Evolutionary conservation across 2,329 filamentous ascomycete genomes (phyloP).

Genomic region (Nemania sp.): DNA sequence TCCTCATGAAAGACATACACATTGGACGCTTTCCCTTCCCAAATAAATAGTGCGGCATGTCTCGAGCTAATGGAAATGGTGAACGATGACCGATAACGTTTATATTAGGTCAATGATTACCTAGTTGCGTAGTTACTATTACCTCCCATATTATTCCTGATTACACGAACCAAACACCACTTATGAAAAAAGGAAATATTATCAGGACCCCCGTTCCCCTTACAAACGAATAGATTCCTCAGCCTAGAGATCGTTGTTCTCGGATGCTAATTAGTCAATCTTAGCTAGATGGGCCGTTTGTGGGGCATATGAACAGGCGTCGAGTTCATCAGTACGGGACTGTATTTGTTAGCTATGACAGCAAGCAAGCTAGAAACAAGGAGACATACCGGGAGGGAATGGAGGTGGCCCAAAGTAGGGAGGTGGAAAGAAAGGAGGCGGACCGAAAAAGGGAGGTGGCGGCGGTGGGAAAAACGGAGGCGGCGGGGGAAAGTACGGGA

Average conservation of each 20-base stretch:
- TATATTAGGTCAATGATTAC: background rate
- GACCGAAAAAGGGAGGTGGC: no score
- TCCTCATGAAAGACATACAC: no score
- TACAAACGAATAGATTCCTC: background rate
- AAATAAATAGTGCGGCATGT: background rate
- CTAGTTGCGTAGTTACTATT: background rate
- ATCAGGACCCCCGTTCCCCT: background rate
- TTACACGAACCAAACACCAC: background rate
- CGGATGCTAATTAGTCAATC: background rate
- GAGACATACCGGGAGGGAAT: background rate
- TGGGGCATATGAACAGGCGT: background rate
- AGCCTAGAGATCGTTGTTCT: background rate
- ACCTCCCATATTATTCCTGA: background rate
- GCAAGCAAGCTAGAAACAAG: no score
- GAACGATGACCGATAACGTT: background rate
- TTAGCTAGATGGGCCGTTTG: background rate
- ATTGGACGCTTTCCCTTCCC: background rate
- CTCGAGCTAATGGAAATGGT: background rate
- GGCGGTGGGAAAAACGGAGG: no score
- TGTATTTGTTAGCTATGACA: background rate
- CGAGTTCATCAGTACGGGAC: background rate
- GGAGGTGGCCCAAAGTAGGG: background rate
- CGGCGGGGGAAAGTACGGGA: no score
- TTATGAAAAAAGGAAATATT: background rate
- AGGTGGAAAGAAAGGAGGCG: no score